Percentiles rank a stretch among this genome's conserved stretches.
These are phyloP conservation scores for Scleromitrula shiraiana DNA, from an alignment of 2,329 filamentous ascomycete species.

Conservation along the genomic window DNA sequence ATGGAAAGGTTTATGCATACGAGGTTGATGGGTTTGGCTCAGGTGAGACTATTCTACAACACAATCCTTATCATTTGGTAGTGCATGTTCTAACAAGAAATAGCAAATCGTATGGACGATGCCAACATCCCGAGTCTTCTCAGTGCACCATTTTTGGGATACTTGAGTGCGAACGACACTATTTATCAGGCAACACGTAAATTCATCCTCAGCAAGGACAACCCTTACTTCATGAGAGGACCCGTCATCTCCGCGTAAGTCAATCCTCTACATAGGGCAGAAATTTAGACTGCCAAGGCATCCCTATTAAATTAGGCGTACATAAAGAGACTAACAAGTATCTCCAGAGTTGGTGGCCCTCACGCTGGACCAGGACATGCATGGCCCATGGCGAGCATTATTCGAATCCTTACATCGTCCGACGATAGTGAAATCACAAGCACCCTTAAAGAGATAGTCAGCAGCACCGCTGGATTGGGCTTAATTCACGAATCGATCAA, in stretches of 20 bases:
- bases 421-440: conserved; percentile 29
- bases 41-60: conserved; percentile 32
- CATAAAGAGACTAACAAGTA: conserved; percentile 20
- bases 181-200: conserved; percentile 72
- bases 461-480: conserved; percentile 28
- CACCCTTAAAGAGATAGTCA: conserved; percentile 23
- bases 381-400: conserved; percentile 50
- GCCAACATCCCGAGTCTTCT: conserved; percentile 63
- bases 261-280: not conserved
- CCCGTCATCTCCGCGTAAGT: conserved; percentile 47
- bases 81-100: conserved; percentile 19
- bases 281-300: no score
- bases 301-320: no score
- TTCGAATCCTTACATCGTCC: conserved; percentile 42
- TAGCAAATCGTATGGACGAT: conserved; percentile 58
- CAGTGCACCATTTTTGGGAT: conserved; percentile 56
- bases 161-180: conserved; percentile 47
- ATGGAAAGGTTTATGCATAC: conserved; percentile 65
- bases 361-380: conserved; percentile 51
- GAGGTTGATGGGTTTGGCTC: conserved; percentile 67
- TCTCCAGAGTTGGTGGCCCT: conserved; percentile 55
- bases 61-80: no score
- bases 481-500: conserved; percentile 43
- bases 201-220: conserved; percentile 67
- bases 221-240: conserved; percentile 63